Evolutionary conservation across 768 basidiomycete species (phyloP).

Genomic region (Suillus sp.): DNA sequence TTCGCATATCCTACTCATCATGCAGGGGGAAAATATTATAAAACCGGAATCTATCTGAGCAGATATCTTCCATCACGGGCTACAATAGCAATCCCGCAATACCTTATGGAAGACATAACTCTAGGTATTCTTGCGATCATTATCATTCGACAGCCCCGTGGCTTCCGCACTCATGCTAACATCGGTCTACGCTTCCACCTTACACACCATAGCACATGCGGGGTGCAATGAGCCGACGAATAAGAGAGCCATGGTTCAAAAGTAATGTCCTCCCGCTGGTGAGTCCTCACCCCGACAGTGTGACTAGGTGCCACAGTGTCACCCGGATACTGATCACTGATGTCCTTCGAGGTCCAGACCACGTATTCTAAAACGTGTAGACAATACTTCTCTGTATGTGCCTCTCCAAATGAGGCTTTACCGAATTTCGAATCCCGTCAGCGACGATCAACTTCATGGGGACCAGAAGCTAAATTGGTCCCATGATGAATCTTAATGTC

Average conservation of each 20-base stretch:
- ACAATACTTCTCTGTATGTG: conserved; percentile 58
- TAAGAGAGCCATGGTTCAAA: conserved; percentile 59
- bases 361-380: conserved; percentile 49
- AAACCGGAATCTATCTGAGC: conserved; percentile 64
- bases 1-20: not conserved
- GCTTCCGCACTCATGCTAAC: conserved; percentile 20
- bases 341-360: conserved; percentile 77
- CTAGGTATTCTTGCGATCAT: conserved; percentile 70
- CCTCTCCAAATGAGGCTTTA: conserved; percentile 58
- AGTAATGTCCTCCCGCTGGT: conserved; percentile 60
- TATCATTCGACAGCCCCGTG: conserved; percentile 51
- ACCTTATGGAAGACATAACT: conserved; percentile 71
- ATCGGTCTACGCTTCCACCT: conserved; percentile 44
- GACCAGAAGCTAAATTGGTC: no score
- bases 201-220: conserved; percentile 65
- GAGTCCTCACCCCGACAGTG: conserved; percentile 63
- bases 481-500: no score
- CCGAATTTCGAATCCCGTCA: conserved; percentile 40
- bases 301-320: conserved; percentile 20
- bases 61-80: conserved; percentile 66
- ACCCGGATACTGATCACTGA: not conserved
- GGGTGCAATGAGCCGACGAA: conserved; percentile 52
- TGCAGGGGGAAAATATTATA: conserved; percentile 47
- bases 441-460: conserved; percentile 61
- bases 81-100: conserved; percentile 65